phyloP scores from a whole-genome alignment of 306 rosid species.

The Abrus pulchellus region DNA sequence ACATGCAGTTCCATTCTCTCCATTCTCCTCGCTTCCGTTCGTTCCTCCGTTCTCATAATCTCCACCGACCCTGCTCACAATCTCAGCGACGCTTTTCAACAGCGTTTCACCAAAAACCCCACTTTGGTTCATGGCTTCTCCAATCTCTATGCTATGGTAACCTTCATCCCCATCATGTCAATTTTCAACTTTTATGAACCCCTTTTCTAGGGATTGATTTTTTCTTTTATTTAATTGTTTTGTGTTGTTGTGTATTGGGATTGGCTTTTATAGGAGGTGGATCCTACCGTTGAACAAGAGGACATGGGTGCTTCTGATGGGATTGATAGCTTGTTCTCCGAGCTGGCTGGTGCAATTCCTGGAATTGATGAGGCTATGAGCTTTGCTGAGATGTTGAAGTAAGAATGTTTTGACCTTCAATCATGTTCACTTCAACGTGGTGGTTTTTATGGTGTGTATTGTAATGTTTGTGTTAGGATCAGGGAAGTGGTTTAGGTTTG shows the following conservation, averaged over 20 bases:
- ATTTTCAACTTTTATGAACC: background rate
- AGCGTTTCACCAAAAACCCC: constrained; percentile 88
- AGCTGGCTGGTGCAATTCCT: constrained; percentile 95
- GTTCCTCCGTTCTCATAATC: constrained; percentile 89
- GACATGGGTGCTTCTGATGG: constrained; percentile 73
- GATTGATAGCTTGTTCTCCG: constrained; percentile 83
- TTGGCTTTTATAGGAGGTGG: constrained; percentile 81
- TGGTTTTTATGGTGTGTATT: constrained; percentile 1
- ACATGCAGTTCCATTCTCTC: constrained; percentile 95
- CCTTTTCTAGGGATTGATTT: background rate
- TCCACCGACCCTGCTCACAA: constrained; percentile 99
- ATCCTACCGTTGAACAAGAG: constrained; percentile 89
- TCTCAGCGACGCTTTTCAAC: constrained; percentile 98
- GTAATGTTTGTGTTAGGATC: background rate
- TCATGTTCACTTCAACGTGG: background rate
- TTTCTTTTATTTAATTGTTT: background rate
- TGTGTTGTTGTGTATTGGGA: constrained; percentile 9
- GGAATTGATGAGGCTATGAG: constrained; percentile 99
- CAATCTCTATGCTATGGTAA: constrained; percentile 95
- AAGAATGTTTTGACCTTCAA: constrained; percentile 41
- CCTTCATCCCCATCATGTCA: background rate
- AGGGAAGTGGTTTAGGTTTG: constrained; percentile 7
- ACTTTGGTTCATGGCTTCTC: constrained; percentile 90
- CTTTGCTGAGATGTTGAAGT: constrained; percentile 99
- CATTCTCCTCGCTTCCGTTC: constrained; percentile 79